Base-by-base conservation (phyloP, 75 land plant species). In the Ceratopteris richardii region DNA sequence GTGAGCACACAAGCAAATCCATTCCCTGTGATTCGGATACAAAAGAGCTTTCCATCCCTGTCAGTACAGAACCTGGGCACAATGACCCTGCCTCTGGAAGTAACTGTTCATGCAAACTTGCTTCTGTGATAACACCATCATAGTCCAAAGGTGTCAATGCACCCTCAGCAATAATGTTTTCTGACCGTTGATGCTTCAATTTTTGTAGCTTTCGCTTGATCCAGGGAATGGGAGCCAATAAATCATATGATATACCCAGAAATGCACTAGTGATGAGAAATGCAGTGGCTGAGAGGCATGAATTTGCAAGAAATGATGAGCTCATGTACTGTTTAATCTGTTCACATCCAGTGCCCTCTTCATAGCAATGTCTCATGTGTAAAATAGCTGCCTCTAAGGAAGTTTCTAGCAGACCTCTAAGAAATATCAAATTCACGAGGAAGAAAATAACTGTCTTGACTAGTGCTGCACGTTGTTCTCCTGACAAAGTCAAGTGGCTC, bases 191-290 rank as follows among this genome's bases (percentile, higher is more conserved):
- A 6, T 22, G 18, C 26, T 43, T 60, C 48, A 87, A 72, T 57
- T 68, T 75, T 51, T 66, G 79, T 39, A 87, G 60, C 53, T 77
- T 85, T 44, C 66, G 78, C 62, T 88, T 88, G 22, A 88, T 88
- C 94, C 90, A 85, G 48, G 94, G 94, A 31, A 88, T 65, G 36
- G 94, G 94, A 52, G 94, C 86, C 59, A 88, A 54, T 27, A 88
- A 59, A 60, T 88, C 94, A 73, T 58, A 88, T 5, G 94, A 88
- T 62, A 88, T 85, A 0, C 94, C 94, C 62, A 88, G 57, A 66
- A 88, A 82, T 7, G 90, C 80, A 60, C 94, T 72, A 48, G 86
- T 85, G 58, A 88, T 88, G 5, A 88, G 68, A 54, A 88, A 88
- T 13, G 94, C 94, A 62, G 86, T 76, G 30, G 94, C 77, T 5